Base-by-base conservation (phyloP, 148 eudicot genomes). In the Spergularia marina region DNA sequence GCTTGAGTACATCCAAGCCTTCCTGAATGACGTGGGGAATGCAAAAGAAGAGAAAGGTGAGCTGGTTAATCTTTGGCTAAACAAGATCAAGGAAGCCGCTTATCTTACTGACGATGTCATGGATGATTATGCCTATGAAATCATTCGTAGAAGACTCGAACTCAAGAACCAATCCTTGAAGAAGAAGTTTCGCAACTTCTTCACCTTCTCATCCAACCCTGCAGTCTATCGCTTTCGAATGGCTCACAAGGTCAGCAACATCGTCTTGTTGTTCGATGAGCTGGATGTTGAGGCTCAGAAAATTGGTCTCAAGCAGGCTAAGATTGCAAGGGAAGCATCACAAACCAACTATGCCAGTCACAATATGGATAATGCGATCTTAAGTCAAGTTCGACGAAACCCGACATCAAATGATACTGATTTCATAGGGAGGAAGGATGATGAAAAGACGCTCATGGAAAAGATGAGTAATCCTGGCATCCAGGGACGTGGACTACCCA, bases 101-200 rank as follows among this genome's bases (percentile, higher is more conserved):
- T 72, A 41, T 21, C 60, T 13, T 2, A 57, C 76, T 9, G 76
- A 47, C 13, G 39, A 60, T 16, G n/a, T 59, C 6, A 41, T 73
- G 56, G 67, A 73, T 49, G 76, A 73, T 6, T 73, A 73, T 7
- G 17, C 56, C 0, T 59, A 40, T 16, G 67, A 73, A 61, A 73
- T 73, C 40, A 1, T 73, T 10, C 67, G 68, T 0, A 73, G 57
- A 40, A 73, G 60, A 7, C 13, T 60, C 10, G 67, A 60, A n/a
- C 16, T 58, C 5, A 23, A 20, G 18, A 47, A 51, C 21, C 52
- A 30, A 12, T 23, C 65, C 1, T 61, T 40, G 3, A n/a, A 40
- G 67, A 9, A 73, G 13, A 12, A 47, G 21, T 44, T 14, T 2
- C 0, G 18, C 20, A 72, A 18, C 30, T 72, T n/a, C 2, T 5